Evolutionary conservation across 345 rosid genomes (phyloP).

Genomic region (Reutealis trisperma): DNA sequence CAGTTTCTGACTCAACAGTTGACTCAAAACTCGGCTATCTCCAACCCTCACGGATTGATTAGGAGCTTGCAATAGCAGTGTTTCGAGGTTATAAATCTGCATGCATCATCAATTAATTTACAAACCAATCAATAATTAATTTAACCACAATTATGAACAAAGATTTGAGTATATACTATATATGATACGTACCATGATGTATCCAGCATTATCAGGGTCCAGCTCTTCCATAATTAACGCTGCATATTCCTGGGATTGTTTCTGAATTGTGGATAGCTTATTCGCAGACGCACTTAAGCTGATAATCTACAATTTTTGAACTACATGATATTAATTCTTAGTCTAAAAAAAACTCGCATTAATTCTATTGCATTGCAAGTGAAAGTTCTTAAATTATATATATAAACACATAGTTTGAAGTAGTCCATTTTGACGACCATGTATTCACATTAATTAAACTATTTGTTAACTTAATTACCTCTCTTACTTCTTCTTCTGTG

Average conservation of each 20-base stretch:
- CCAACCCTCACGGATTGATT: conserved; percentile 66
- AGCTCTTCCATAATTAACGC: conserved; percentile 87
- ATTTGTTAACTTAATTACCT: conserved; percentile 37
- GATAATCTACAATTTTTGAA: conserved; percentile 52
- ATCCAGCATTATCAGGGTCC: conserved; percentile 80
- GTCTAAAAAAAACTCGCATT: too few species aligned
- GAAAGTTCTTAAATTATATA: too few species aligned
- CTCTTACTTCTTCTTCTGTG: conserved; percentile 79
- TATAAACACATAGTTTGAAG: neutral
- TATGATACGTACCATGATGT: conserved; percentile 58
- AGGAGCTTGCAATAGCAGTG: conserved; percentile 71
- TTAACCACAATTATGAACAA: too few species aligned
- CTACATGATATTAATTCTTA: neutral
- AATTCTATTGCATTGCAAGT: too few species aligned
- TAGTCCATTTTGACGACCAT: neutral
- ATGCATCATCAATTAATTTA: conserved; percentile 28
- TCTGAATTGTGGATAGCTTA: conserved; percentile 76
- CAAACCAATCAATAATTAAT: too few species aligned
- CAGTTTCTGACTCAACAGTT: conserved; percentile 78
- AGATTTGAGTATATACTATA: too few species aligned
- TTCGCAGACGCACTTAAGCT: conserved; percentile 87
- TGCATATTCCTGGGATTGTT: conserved; percentile 80
- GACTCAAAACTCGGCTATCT: conserved; percentile 71
- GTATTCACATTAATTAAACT: neutral
- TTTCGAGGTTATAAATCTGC: conserved; percentile 75